Evolutionary conservation across 495 filamentous ascomycete species (phyloP), one percentile per base, ranked within the genome.

Genomic region (Xylaria venustula): DNA sequence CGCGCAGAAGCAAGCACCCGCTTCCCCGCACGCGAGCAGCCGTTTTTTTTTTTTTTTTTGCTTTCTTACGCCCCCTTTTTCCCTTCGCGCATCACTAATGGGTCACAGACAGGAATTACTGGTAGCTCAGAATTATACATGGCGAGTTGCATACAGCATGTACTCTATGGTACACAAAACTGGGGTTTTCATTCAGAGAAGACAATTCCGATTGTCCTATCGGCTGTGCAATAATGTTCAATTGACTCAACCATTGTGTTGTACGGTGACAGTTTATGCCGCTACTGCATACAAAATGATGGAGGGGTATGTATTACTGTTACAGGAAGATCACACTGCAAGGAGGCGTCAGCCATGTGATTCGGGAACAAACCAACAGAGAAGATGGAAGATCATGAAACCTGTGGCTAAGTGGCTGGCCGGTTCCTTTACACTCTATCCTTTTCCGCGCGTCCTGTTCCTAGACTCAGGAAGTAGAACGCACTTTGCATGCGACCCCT

Each of bases 21-120:
- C 55, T 44, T 54, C 51, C 56, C 56, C 55, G 55, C 19, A 26
- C 30, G 55, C 44, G 23, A 40, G 30, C 1, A 37, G 44, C 34
- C 55, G 44, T 49, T 25, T n/a, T n/a, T n/a, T n/a, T n/a, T n/a
- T n/a, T n/a, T n/a, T n/a, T n/a, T n/a, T n/a, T n/a, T n/a, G n/a
- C n/a, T n/a, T n/a, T n/a, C 8, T 40, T 26, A 6, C 23, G 20
- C 23, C 55, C 22, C 45, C 14, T 47, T 47, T 36, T 48, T 34
- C 11, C 30, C 5, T 34, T 34, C 30, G 22, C 12, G 30, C 30
- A 28, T 30, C 34, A 42, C 14, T 30, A 15, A 25, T n/a, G 14
- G 32, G 4, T 42, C 36, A 3, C n/a, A 3, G 12, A 3, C 23
- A 17, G 34, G 14, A 11, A 17, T 28, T n/a, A 41, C 7, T 41